A percentile compares a stretch with the other conserved stretches of the same genome.
These are phyloP conservation scores for Scedosporium minutisporum DNA, from an alignment of 2,329 filamentous ascomycete genomes.

Conservation along the genomic window DNA sequence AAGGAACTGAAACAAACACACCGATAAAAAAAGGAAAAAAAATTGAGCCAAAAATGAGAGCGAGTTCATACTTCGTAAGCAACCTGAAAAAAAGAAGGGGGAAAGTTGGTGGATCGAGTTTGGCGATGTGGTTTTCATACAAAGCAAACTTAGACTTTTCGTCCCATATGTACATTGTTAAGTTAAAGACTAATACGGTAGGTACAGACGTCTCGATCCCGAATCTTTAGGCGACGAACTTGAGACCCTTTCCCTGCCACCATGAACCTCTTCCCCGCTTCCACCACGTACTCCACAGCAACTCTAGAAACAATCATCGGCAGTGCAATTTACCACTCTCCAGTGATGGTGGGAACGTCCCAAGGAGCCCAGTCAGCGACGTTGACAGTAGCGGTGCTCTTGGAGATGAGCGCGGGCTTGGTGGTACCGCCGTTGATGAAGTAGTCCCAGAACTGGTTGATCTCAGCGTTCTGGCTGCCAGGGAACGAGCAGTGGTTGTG, in stretches of 20 bases:
- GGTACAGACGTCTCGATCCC: background rate
- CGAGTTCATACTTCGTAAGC: too few species aligned
- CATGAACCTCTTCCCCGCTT: background rate
- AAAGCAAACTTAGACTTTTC: background rate
- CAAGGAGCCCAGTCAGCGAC: constrained; percentile 5
- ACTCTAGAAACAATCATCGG: background rate
- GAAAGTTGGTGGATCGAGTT: background rate
- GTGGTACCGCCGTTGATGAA: constrained; percentile 31
- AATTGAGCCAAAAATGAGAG: background rate
- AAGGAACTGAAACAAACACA: background rate
- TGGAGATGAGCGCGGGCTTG: constrained; percentile 13
- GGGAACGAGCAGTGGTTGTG: constrained; percentile 49
- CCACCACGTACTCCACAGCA: background rate
- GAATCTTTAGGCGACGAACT: background rate
- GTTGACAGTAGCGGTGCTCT: constrained; percentile 1
- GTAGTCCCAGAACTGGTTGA: constrained; percentile 45
- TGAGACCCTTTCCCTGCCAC: background rate
- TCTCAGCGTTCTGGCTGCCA: constrained; percentile 37
- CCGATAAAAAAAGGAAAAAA: background rate
- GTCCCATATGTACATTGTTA: constrained; percentile 5
- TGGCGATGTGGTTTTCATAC: background rate
- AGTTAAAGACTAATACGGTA: constrained; percentile 1
- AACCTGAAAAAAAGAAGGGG: background rate
- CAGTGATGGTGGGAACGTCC: constrained; percentile 5
- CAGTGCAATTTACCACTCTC: background rate